Evolutionary conservation across 2,329 filamentous ascomycete genomes (phyloP).

Genomic region (Hymenoscyphus scutula): DNA sequence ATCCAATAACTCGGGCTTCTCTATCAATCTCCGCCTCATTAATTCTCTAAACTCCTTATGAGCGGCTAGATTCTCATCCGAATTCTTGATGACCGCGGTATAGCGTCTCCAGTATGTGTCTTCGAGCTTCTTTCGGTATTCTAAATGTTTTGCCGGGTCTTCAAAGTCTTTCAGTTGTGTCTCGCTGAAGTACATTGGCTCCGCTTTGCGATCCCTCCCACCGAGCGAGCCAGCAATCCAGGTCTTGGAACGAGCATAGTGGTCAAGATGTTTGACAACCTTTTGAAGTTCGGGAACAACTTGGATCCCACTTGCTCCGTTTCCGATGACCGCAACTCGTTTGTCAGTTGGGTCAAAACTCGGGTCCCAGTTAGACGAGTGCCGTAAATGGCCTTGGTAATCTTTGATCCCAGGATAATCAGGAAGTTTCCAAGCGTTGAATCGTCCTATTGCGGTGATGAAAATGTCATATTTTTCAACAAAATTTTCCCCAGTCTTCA

Average conservation of each 20-base stretch:
- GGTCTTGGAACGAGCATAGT: slow-evolving; percentile 50
- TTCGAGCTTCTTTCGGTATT: slow-evolving; percentile 45
- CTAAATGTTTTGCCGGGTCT: slow-evolving; percentile 39
- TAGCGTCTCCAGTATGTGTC: slow-evolving; percentile 45
- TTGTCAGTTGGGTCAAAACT: slow-evolving; percentile 48
- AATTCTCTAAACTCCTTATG: slow-evolving; percentile 48
- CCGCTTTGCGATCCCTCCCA: slow-evolving; percentile 46
- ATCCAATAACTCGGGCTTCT: slow-evolving; percentile 55
- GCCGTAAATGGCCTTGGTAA: slow-evolving; percentile 50
- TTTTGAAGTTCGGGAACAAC: slow-evolving; percentile 46
- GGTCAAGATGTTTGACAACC: slow-evolving; percentile 20
- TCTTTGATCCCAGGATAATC: slow-evolving; percentile 56
- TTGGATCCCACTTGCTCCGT: slow-evolving; percentile 51
- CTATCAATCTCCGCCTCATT: slow-evolving; percentile 53
- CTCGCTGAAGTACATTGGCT: slow-evolving; percentile 7
- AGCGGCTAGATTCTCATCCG: slow-evolving; percentile 48
- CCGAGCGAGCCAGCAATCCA: slow-evolving; percentile 67
- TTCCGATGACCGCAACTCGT: slow-evolving; percentile 49
- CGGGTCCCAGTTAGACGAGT: slow-evolving; percentile 60
- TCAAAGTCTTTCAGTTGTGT: slow-evolving; percentile 40
- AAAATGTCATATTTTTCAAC: slow-evolving; percentile 56
- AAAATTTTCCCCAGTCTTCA: slow-evolving; percentile 38
- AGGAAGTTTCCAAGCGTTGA: slow-evolving; percentile 65
- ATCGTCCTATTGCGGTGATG: slow-evolving; percentile 62
- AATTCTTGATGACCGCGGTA: slow-evolving; percentile 51